Base-by-base conservation (phyloP, 2,329 filamentous ascomycete genomes). In the Escovopsis sp. region DNA sequence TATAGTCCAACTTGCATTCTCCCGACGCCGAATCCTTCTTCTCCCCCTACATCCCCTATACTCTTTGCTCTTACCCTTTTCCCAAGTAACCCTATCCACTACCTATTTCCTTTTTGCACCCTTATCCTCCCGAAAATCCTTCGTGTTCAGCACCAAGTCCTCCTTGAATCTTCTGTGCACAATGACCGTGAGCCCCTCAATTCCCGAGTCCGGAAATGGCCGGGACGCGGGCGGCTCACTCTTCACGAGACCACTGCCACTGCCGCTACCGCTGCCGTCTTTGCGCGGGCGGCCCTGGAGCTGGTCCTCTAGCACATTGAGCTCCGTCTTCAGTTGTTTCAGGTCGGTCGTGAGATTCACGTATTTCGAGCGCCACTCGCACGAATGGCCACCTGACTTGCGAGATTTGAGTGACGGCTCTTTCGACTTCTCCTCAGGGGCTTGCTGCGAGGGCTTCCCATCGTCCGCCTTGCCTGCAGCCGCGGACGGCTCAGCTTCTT, bases 121-220 rank as follows among this genome's bases (percentile, higher is more conserved):
- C 17, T 30, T n/a, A 10, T 41, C 41, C 13, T 31, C 37, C 18
- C 26, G 35, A 47, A 68, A 50, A 45, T 68, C 60, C n/a, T 10
- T 23, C 3, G 65, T 68, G 36, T 65, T 66, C 44, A 70, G 63
- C 32, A 69, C 58, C 45, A 70, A 43, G 40, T 71, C 66, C 33
- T 68, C 64, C 48, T 57, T 63, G 31, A 59, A 57, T 43, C 50
- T 61, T 44, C 66, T 50, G 48, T 68, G 67, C 48, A 71, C 53
- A 32, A 68, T 60, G 39, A 69, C 62, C 5, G 65, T 70, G 35
- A 70, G 46, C 10, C 65, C 65, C 39, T 65, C 56, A 21, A 70
- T 60, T 13, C 58, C 59, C 31, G 62, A 42, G 17, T 62, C 56
- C 13, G 54, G 54, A 26, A 37, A 42, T 10, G 35, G 36, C n/a